Conservation (phyloP, 2,329 filamentous ascomycete genomes). For the Fonsecaea monophora region DNA sequence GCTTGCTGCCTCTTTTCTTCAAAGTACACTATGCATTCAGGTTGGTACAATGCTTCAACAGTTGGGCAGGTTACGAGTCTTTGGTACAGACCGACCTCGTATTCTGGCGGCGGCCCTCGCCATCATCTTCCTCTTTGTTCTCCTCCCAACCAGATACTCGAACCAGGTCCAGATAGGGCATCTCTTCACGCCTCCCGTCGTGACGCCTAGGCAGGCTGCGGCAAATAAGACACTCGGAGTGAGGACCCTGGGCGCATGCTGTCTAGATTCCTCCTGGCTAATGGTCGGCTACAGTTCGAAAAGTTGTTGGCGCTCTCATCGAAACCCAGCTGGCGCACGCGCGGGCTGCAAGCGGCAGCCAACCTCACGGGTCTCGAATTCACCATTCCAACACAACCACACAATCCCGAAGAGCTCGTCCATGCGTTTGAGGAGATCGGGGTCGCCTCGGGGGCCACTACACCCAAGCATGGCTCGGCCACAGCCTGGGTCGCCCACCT, state of each 20-base stretch:
- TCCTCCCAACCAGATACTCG: not conserved
- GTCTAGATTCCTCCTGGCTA: not conserved
- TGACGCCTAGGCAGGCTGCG: constrained; percentile 29
- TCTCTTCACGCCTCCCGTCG: not conserved
- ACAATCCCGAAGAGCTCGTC: constrained; percentile 39
- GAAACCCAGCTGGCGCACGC: constrained; percentile 47
- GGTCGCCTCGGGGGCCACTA: constrained; percentile 3
- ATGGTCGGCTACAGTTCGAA: constrained; percentile 35
- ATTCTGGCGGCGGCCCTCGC: not conserved
- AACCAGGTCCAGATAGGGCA: not conserved
- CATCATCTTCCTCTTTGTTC: not conserved
- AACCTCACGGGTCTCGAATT: constrained; percentile 45
- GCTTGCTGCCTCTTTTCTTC: too few relatives aligned
- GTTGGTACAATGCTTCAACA: constrained; percentile 2
- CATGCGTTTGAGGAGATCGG: constrained; percentile 43
- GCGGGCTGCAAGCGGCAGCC: constrained; percentile 47
- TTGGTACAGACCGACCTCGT: not conserved
- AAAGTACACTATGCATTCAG: not conserved
- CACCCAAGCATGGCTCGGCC: constrained; percentile 28
- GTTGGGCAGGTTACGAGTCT: not conserved
- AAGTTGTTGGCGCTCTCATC: constrained; percentile 45
- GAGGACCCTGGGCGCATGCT: not conserved
- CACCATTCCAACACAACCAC: constrained; percentile 46
- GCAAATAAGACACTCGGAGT: constrained; percentile 23
- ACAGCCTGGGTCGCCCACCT: constrained; percentile 52